Evolutionary conservation across 176 grass and related monocot species (phyloP), one percentile per base, ranked within the genome.

Genomic region (Triticum turgidum): DNA sequence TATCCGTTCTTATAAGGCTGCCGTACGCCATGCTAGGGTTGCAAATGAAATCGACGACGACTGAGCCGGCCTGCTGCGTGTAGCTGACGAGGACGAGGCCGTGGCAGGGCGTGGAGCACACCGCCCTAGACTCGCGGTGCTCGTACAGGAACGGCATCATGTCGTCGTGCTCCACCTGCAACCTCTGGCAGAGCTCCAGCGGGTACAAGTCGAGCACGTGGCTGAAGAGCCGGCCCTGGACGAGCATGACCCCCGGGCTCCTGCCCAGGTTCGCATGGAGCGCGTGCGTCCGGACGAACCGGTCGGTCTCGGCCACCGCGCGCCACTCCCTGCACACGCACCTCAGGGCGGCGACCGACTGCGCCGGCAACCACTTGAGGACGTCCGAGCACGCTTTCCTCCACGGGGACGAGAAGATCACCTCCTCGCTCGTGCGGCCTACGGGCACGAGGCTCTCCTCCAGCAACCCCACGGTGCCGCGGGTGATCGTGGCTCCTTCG

Each of bases 21-120:
- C 38, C 42, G 9, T 59, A 61, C 15, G 3, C 67, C 6, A 47
- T 83, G 67, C n/a, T 8, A 21, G 66, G 67, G 12, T 84, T 84
- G 82, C 70, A 76, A 38, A 84, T 56, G 10, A 64, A 76, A 7
- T 84, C 17, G 5, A 12, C 33, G 58, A 49, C 12, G 47, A 3
- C 47, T 49, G 47, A 49, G 47, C 47, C 47, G 12, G 47, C 47
- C 47, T 49, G 12, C 47, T 1, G 47, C 4, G 30, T 18, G 54
- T 24, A 76, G 39, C 70, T 76, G 1, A 58, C 70, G 1, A 7
- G 70, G 18, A 47, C 73, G 10, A 84, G 82, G 2, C 58, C 37
- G 41, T 76, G 82, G 56, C 82, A 84, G 9, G 82, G 70, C 10
- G 63, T 64, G 17, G 82, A 76, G n/a, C 82, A 84, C 2, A 65